Conservation (phyloP, 257 asterid species). For the Apocynum venetum region DNA sequence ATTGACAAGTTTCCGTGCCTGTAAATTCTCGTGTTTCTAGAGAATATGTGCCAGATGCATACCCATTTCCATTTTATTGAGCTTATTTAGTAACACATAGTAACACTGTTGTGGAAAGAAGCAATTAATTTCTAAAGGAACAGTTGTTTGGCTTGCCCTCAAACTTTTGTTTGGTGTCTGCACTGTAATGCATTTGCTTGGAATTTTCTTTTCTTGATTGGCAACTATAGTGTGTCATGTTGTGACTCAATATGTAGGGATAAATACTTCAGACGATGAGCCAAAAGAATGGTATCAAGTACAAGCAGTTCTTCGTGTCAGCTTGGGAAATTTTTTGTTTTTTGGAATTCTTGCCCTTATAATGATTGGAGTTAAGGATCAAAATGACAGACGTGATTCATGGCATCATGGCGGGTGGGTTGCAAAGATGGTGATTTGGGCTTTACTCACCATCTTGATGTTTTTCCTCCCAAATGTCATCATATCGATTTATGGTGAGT, state of each 20-base stretch:
- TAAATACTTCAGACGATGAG: constrained; percentile 61
- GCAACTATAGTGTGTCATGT: constrained; percentile 10
- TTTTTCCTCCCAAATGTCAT: constrained; percentile 76
- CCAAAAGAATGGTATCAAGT: constrained; percentile 76
- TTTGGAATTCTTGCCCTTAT: constrained; percentile 71
- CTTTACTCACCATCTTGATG: constrained; percentile 75
- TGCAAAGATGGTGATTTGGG: constrained; percentile 73
- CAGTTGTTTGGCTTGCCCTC: not conserved
- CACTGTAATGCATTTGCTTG: not conserved
- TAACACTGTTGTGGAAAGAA: not conserved
- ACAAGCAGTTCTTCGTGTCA: constrained; percentile 95
- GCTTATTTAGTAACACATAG: not conserved
- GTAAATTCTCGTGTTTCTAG: not conserved
- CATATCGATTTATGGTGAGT: constrained; percentile 60
- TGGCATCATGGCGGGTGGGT: constrained; percentile 93
- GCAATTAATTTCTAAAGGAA: not conserved
- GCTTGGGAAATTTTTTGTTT: constrained; percentile 93
- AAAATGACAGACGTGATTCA: constrained; percentile 87
- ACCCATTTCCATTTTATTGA: not conserved
- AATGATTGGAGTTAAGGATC: constrained; percentile 93
- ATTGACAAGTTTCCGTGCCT: not conserved
- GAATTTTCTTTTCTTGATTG: not conserved
- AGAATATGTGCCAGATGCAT: not conserved
- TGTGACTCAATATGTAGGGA: constrained; percentile 53
- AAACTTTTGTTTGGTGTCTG: not conserved